phyloP scores from a whole-genome alignment of 1,139 yeast species.

The Ogataea hybrid region DNA sequence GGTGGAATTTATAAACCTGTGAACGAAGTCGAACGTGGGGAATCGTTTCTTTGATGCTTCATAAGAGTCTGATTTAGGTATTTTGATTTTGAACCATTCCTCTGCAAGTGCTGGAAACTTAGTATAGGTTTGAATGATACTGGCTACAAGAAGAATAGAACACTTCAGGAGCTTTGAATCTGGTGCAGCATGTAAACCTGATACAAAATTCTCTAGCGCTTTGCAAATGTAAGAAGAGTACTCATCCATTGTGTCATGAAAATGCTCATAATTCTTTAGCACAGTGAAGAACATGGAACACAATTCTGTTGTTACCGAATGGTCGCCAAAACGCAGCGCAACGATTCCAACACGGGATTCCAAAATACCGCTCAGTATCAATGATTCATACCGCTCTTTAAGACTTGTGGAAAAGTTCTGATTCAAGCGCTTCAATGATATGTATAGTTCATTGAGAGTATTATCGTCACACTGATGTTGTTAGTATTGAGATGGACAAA shows the following conservation, averaged over 20 bases:
- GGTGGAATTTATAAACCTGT: conserved; percentile 10
- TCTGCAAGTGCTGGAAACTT: conserved; percentile 16
- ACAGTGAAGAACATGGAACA: conserved; percentile 10
- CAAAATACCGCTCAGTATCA: conserved; percentile 13
- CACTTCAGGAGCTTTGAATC: conserved; percentile 13
- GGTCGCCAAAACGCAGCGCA: conserved; percentile 13
- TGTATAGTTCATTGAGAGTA: conserved; percentile 9
- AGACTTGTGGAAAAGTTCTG: conserved; percentile 15
- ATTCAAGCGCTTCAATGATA: conserved; percentile 14
- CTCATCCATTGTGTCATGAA: conserved; percentile 13
- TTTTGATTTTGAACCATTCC: conserved; percentile 17
- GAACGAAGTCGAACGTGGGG: conserved; percentile 21
- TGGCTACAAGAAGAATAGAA: conserved; percentile 12
- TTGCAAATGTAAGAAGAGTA: conserved; percentile 6
- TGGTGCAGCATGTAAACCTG: conserved; percentile 11
- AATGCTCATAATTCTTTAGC: conserved; percentile 14
- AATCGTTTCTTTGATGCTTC: conserved; percentile 7
- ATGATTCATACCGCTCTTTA: conserved; percentile 9
- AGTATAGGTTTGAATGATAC: conserved; percentile 11
- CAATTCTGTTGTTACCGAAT: conserved; percentile 12
- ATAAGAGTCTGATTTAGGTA: conserved; percentile 5
- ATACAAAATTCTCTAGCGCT: conserved; percentile 12
- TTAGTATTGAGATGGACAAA: conserved; percentile 1
- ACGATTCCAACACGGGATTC: conserved; percentile 8
- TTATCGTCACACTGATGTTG: conserved; percentile 14